These are phyloP conservation scores for Phylloporus sp. DNA, from an alignment of 1,284 basidiomycete genomes.

Conservation along the genomic window DNA sequence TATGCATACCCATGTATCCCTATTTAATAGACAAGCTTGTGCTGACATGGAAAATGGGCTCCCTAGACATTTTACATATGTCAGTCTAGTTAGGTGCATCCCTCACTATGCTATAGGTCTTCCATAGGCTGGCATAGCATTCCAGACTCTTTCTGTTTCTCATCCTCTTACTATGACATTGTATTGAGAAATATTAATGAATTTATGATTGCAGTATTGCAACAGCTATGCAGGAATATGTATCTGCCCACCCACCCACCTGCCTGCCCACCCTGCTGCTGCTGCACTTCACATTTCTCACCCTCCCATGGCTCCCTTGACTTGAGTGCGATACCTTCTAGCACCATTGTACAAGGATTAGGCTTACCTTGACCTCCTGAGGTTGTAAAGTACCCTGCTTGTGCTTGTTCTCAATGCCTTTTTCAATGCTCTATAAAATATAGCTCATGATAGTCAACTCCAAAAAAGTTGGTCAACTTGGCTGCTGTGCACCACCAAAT, in stretches of 20 bases:
- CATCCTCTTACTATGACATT: background rate
- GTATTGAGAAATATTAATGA: too few species aligned
- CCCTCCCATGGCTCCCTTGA: too few species aligned
- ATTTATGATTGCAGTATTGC: too few species aligned
- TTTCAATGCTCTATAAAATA: conserved; percentile 78
- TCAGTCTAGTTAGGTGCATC: background rate
- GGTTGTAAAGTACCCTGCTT: conserved; percentile 62
- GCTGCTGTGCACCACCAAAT: conserved; percentile 71
- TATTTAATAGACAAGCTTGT: background rate
- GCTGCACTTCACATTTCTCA: too few species aligned
- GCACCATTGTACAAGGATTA: too few species aligned
- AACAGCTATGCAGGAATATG: too few species aligned
- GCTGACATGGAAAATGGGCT: background rate
- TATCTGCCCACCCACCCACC: too few species aligned
- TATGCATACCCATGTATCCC: background rate
- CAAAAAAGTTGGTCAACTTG: conserved; percentile 83
- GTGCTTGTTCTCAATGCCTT: conserved; percentile 69
- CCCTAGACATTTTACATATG: background rate
- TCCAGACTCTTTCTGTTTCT: background rate
- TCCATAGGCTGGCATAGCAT: background rate
- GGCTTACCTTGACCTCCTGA: conserved; percentile 72
- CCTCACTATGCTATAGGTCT: background rate
- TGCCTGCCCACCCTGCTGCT: too few species aligned
- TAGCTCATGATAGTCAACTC: conserved; percentile 80
- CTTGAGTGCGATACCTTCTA: too few species aligned